Conservation (phyloP, 1,284 basidiomycete genomes). For the Trichosporon faecale region DNA sequence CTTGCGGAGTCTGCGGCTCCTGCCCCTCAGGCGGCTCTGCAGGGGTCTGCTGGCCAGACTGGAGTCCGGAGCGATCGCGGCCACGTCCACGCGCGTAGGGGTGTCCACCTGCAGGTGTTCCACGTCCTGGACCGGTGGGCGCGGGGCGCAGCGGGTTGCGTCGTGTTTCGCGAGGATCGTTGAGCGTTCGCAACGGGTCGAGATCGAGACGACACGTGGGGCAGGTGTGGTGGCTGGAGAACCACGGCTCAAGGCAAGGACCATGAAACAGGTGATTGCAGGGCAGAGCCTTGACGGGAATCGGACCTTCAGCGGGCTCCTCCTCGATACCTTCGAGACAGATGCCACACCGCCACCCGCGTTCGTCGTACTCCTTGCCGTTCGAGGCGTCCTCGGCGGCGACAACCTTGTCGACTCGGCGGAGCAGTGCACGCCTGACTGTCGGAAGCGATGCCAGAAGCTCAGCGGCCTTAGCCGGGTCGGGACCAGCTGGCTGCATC, state of each 20-base stretch:
- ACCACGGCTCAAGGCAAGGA: slow-evolving; percentile 48
- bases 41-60: slow-evolving; percentile 11
- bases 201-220: slow-evolving; percentile 51
- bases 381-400: slow-evolving; percentile 35
- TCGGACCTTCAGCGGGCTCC: slow-evolving; percentile 23
- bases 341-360: slow-evolving; percentile 47
- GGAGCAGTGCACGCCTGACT: slow-evolving; percentile 33
- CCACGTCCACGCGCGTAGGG: slow-evolving; percentile 31
- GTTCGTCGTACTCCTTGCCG: slow-evolving; percentile 28
- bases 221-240: slow-evolving; percentile 47
- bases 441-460: slow-evolving; percentile 41
- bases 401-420: slow-evolving; percentile 39
- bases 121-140: slow-evolving; percentile 25
- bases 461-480: slow-evolving; percentile 45
- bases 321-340: slow-evolving; percentile 40
- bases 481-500: slow-evolving; percentile 18
- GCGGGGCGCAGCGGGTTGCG: slow-evolving; percentile 31
- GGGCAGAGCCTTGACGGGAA: slow-evolving; percentile 45
- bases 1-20: background rate
- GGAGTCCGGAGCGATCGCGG: slow-evolving; percentile 6
- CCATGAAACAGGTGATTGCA: slow-evolving; percentile 52
- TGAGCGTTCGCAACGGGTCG: slow-evolving; percentile 47
- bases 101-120: slow-evolving; percentile 23
- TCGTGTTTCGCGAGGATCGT: slow-evolving; percentile 27
- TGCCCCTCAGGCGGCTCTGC: slow-evolving; percentile 1